These are phyloP conservation scores for Acrasis kona DNA, from an alignment of 78 protist genomes.

Conservation along the genomic window DNA sequence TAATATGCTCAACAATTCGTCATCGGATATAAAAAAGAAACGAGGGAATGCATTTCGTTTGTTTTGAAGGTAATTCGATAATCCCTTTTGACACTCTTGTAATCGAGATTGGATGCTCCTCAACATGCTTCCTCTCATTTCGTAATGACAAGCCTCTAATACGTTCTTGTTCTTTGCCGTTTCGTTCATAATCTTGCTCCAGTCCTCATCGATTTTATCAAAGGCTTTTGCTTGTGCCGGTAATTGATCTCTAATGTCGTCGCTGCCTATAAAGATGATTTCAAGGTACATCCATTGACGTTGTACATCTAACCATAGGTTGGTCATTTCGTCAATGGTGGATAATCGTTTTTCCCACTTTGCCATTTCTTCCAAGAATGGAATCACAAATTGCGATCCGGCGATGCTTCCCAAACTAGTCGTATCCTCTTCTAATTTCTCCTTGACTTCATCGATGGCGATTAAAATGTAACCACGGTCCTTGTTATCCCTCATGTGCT, in stretches of 20 bases:
- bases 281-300: slow-evolving; percentile 89
- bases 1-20: slow-evolving; percentile 78
- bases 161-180: slow-evolving; percentile 41
- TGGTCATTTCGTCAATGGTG: slow-evolving; percentile 1
- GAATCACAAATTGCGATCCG: slow-evolving; percentile 20
- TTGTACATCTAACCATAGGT: slow-evolving; percentile 24
- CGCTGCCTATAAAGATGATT: slow-evolving; percentile 71
- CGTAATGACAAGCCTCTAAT: slow-evolving; percentile 35
- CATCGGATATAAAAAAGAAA: slow-evolving; percentile 91
- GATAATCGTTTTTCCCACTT: slow-evolving; percentile 10
- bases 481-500: too few relatives aligned
- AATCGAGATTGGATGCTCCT: slow-evolving; percentile 20
- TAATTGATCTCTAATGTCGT: slow-evolving; percentile 83
- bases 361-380: slow-evolving; percentile 10
- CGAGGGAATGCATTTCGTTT: slow-evolving; percentile 86
- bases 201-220: slow-evolving; percentile 52
- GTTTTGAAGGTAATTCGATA: slow-evolving; percentile 71
- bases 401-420: slow-evolving; percentile 23
- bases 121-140: slow-evolving; percentile 53
- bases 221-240: slow-evolving; percentile 81
- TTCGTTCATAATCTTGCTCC: slow-evolving; percentile 58
- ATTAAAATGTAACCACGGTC: too few relatives aligned
- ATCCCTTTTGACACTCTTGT: slow-evolving; percentile 70
- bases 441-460: slow-evolving; percentile 19
- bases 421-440: slow-evolving; percentile 42